Conservation (phyloP, 2,329 filamentous ascomycete genomes). For the Penicillium sp. region DNA sequence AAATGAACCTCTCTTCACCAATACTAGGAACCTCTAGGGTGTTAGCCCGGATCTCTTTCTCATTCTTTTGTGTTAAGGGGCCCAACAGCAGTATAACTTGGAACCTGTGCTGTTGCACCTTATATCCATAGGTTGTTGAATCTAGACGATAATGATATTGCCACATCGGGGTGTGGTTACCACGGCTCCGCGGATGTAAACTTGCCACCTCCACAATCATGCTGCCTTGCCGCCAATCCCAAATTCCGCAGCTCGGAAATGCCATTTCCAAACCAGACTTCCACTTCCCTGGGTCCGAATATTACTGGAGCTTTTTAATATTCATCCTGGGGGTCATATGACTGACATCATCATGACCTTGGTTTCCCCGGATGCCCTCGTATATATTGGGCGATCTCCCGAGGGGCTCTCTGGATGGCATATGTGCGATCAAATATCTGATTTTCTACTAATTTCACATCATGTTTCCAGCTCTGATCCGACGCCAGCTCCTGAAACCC, state of each 20-base stretch:
- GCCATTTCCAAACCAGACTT: not conserved
- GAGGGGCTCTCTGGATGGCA: not conserved
- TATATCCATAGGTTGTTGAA: no score
- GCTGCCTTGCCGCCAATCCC: not conserved
- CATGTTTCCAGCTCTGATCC: conserved; percentile 15
- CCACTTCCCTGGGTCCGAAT: not conserved
- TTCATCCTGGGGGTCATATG: conserved; percentile 5
- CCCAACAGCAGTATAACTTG: no score
- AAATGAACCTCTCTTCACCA: no score
- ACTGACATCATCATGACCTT: conserved; percentile 15
- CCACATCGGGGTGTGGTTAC: no score
- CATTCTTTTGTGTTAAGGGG: no score
- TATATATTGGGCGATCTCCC: not conserved
- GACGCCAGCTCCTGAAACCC: conserved; percentile 9
- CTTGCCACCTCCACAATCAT: not conserved
- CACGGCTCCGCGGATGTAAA: not conserved
- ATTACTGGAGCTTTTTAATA: conserved; percentile 1
- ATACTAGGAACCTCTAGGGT: no score
- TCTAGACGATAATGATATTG: no score
- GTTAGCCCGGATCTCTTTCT: no score
- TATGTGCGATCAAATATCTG: not conserved
- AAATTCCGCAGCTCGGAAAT: not conserved
- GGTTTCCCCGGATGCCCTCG: not conserved
- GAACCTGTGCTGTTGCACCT: no score
- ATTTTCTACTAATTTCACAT: not conserved